Conservation (phyloP, 2,329 filamentous ascomycete genomes). For the Macroventuria anomochaeta region DNA sequence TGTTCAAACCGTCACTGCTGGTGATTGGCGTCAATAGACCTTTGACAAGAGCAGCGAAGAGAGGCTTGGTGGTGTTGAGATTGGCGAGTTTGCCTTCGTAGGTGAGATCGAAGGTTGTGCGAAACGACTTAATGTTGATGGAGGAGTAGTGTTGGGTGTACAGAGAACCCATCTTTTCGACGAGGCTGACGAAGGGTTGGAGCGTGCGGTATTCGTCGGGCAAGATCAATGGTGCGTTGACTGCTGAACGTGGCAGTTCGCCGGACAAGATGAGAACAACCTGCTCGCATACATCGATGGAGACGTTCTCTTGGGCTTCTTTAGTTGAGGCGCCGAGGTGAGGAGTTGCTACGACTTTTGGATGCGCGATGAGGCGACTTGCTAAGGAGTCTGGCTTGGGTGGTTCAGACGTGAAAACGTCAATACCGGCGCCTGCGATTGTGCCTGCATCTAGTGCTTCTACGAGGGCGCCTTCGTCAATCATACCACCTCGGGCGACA, state of each 20-base stretch:
- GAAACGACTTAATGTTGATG: slow-evolving; percentile 53
- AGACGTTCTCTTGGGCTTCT: slow-evolving; percentile 85
- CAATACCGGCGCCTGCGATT: slow-evolving; percentile 78
- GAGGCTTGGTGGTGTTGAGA: slow-evolving; percentile 76
- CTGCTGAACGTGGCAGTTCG: slow-evolving; percentile 75
- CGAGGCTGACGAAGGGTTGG: slow-evolving; percentile 75
- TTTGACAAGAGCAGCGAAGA: slow-evolving; percentile 80
- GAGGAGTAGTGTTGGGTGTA: slow-evolving; percentile 77
- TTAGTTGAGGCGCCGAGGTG: slow-evolving; percentile 81
- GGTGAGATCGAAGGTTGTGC: slow-evolving; percentile 75
- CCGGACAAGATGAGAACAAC: slow-evolving; percentile 75
- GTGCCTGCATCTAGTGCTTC: slow-evolving; percentile 72
- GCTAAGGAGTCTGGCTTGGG: slow-evolving; percentile 66
- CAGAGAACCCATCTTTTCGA: slow-evolving; percentile 79
- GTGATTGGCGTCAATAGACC: slow-evolving; percentile 74
- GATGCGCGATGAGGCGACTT: slow-evolving; percentile 68
- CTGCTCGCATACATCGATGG: slow-evolving; percentile 81
- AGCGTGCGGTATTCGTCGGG: slow-evolving; percentile 80
- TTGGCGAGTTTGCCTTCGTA: slow-evolving; percentile 78
- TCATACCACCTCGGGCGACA: slow-evolving; percentile 79
- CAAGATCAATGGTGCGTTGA: slow-evolving; percentile 82
- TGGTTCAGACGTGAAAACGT: slow-evolving; percentile 81
- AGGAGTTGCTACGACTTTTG: slow-evolving; percentile 77
- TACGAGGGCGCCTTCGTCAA: slow-evolving; percentile 76
- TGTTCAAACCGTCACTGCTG: slow-evolving; percentile 67